Base-by-base conservation (phyloP, 163 green algal species). In the Scenedesmus sp. region DNA sequence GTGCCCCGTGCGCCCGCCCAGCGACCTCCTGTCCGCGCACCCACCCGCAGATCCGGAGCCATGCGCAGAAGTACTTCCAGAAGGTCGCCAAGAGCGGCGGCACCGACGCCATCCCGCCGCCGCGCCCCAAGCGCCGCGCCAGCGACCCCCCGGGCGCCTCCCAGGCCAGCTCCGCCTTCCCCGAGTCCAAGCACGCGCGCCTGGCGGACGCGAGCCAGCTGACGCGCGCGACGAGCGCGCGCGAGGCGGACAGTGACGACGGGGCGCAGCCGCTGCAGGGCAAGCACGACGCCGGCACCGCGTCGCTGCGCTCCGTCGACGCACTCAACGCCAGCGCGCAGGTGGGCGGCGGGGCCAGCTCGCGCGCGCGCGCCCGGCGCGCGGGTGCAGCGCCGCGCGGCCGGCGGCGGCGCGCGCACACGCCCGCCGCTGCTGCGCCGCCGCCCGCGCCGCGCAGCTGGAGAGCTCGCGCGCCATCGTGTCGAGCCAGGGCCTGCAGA, bases 31-130 rank as follows among this genome's bases (percentile, higher is more conserved):
- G 60, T 5, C 24, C 60, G 15, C 18, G 4, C 17, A 6, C 18
- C 22, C 5, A 13, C 20, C 17, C 83, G 44, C 85, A 94, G 90
- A 92, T 95, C 29, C 73, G 91, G 6, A 92, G 85, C 44, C 91
- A 96, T 75, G 91, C 91, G 10, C 91, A 96, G 74, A 96, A 96
- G 78, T 92, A 95, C 75, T 96, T 96, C 53, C 73, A 95, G 33
- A 93, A 93, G 75, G 84, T 96, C 11, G 67, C 92, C 39, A 95
- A 96, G 83, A 78, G 85, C n/a, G 90, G 90, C 17, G 83, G 78
- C 5, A 85, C 83, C 6, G 85, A 90, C 36, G 84, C 85, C 36
- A 87, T 95, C 28, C 91, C 91, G 14, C 91, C 89, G 18, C 85
- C 91, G 9, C 77, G 91, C 44, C 87, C 87, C 24, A 96, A 96